Evolutionary conservation across 306 rosid genomes (phyloP), one percentile per base, ranked within the genome.

Genomic region (Fragaria nilgerrensis): DNA sequence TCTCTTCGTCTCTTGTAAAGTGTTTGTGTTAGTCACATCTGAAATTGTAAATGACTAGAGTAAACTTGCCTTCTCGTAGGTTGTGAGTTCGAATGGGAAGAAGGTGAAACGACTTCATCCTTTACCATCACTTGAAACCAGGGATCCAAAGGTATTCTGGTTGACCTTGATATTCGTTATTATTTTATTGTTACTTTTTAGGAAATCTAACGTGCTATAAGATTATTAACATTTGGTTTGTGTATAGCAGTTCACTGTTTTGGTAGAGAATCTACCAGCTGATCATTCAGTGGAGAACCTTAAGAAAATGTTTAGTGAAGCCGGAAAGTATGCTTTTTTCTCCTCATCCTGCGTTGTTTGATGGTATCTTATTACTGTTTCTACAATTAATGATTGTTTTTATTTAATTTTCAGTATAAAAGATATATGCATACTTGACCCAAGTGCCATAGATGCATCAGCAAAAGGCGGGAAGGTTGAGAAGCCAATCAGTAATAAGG

Each of bases 261-360:
- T 96, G 90, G 97, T 84, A 75, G 99, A 96, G 84, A 88, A 96
- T 81, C 87, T 96, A 79, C 98, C 99, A 0, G 97, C 84, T 81
- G 90, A 96, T 78, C 93, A 88, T 90, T 89, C 98, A 62, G 82
- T 75, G 89, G 94, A 87, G 82, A 96, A 93, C 84, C 84, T 96
- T 72, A 82, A 36, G 72, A 82, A 78, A 77, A 91, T 93, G 77
- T 93, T 92, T 87, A 87, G 84, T 75, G 90, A 79, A 86, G 98
- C 89, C 70, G 99, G 99, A 89, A 89, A 87, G 99, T 93, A 88
- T 62, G 90, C 37, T 78, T 23, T 74, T 70, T 72, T 67, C 58
- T 47, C 68, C 69, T 73, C 53, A 34, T 41, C 72, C 68, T 65
- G 41, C 12, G 72, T 55, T 36, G 15, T 39, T 63, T 69, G n/a